phyloP scores from a whole-genome alignment of 2,329 filamentous ascomycete species.

The Blastomyces emzantsi region DNA sequence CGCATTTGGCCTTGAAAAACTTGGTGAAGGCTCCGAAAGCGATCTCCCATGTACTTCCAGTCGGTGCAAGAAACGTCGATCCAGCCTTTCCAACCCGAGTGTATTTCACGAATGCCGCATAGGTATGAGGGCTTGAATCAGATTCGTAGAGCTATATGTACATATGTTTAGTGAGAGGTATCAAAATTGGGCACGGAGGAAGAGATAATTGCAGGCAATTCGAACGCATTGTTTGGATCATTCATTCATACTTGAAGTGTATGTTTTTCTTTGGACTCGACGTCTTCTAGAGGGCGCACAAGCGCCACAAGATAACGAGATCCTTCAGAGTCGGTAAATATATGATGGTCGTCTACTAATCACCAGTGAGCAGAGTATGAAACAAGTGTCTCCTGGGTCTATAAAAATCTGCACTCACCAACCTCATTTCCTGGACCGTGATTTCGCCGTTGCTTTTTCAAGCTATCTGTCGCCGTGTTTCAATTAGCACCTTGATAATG shows the following conservation, averaged over 20 bases:
- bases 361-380: conserved; percentile 4
- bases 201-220: background rate
- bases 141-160: conserved; percentile 61
- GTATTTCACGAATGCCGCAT: conserved; percentile 50
- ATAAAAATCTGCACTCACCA: background rate
- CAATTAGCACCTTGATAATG: background rate
- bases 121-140: conserved; percentile 49
- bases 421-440: background rate
- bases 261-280: conserved; percentile 50
- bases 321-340: conserved; percentile 54
- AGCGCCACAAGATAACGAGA: conserved; percentile 58
- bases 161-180: conserved; percentile 12
- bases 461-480: background rate
- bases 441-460: background rate
- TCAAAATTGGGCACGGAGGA: background rate
- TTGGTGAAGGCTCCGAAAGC: conserved; percentile 46
- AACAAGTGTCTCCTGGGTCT: background rate
- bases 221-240: too few relatives aligned
- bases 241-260: conserved; percentile 43
- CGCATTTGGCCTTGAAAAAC: conserved; percentile 52
- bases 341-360: conserved; percentile 48
- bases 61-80: conserved; percentile 27
- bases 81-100: conserved; percentile 25
- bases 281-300: conserved; percentile 42
- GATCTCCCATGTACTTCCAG: conserved; percentile 24